A percentile compares a stretch with the other conserved stretches of the same genome.
These are phyloP conservation scores for Lentinula guzmanii DNA, from an alignment of 768 basidiomycete genomes.

Conservation along the genomic window DNA sequence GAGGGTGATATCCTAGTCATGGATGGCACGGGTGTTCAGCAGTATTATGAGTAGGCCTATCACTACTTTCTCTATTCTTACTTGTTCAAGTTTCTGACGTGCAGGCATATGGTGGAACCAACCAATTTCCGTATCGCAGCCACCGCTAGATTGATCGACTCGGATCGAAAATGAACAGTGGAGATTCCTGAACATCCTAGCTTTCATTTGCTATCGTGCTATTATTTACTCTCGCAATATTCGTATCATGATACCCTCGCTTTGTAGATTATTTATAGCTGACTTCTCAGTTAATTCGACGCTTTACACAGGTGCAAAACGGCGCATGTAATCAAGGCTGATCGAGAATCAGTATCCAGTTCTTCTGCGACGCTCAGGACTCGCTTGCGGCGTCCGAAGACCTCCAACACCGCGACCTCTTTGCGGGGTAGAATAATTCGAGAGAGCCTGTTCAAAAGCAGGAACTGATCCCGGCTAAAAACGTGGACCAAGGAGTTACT, in stretches of 20 bases:
- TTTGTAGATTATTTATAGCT: not conserved
- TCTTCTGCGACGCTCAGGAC: not conserved
- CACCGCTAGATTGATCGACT: constrained; percentile 59
- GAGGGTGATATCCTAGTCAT: constrained; percentile 78
- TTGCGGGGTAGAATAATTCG: not conserved
- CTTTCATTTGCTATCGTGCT: not conserved
- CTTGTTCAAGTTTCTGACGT: constrained; percentile 1
- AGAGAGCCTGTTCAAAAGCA: not conserved
- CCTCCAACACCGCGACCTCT: not conserved
- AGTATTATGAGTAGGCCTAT: constrained; percentile 53
- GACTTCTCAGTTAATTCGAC: too few species aligned
- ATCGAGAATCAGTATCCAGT: not conserved
- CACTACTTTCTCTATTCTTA: constrained; percentile 3
- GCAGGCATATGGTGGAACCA: constrained; percentile 70
- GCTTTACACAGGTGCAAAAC: too few species aligned
- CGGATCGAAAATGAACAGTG: not conserved
- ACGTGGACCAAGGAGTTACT: not conserved
- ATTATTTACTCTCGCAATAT: not conserved
- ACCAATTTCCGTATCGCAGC: constrained; percentile 75
- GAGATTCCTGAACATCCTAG: not conserved
- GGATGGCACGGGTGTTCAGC: constrained; percentile 65
- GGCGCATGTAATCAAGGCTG: not conserved
- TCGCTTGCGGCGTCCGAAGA: constrained; percentile 1
- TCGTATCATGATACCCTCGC: not conserved
- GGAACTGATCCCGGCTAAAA: not conserved